Evolutionary conservation across 495 filamentous ascomycete genomes (phyloP), one percentile per base, ranked within the genome.

Genomic region (Filosporella fistucella): DNA sequence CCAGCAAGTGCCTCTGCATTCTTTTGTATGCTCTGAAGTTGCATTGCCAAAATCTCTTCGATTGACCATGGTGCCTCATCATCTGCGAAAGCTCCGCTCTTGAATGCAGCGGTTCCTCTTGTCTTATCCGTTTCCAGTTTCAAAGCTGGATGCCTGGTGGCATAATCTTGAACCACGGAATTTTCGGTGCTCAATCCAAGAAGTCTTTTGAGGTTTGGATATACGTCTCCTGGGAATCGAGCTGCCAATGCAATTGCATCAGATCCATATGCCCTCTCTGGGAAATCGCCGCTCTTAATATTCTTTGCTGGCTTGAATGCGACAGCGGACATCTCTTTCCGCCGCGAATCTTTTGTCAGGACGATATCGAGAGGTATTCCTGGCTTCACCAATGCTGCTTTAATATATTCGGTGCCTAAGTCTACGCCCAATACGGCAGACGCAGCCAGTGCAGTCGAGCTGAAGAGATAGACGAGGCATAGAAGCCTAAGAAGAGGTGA

Each of bases 321-420:
- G 56, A 97, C 82, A 35, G 90, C 91, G 3, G 91, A 87, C 17
- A 73, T 76, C 63, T 99, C 94, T 71, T 99, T 99, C 57, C 93
- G 85, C 64, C 94, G 87, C 28, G 93, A 96, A 66, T 99, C 93
- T 64, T 96, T 97, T n/a, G 88, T 96, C 45, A 96, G 77, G 62
- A 99, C 90, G 54, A 99, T 97, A 60, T 97, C 94, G 64, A 97
- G 88, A 10, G 94, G 94, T 47, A 96, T 95, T 51, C 93, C 93
- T 2, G 94, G 94, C 65, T 99, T 99, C 49, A 99, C 91, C 23
- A 97, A 80, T 2, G 88, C 82, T 13, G 91, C 91, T 75, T 97
- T 99, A 63, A 99, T 84, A 68, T 95, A 96, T 68, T 95, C 89
- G 36, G 95, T 96, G 42, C 93, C 93, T 11, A 99, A 74, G 69